phyloP scores from a whole-genome alignment of 176 grass and related monocot species.

The Hordeum marinum region DNA sequence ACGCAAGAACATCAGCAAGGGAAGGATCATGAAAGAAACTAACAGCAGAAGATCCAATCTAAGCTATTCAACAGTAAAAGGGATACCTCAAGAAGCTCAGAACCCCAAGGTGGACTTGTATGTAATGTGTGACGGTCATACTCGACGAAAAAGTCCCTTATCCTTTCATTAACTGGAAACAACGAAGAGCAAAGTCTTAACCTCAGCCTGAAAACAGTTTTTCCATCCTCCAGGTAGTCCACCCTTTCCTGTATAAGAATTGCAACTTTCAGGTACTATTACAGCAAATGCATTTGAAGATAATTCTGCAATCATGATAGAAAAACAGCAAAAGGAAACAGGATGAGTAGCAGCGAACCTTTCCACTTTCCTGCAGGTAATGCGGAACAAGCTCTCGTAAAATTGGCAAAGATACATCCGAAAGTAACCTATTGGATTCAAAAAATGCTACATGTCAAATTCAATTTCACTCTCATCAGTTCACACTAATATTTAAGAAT shows the following conservation, averaged over 20 bases:
- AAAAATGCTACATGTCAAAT: slow-evolving; percentile 24
- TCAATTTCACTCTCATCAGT: background rate
- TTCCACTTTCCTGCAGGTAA: slow-evolving; percentile 94
- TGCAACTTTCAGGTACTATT: slow-evolving; percentile 10
- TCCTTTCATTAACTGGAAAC: slow-evolving; percentile 93
- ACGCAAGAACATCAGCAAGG: background rate
- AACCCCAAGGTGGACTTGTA: slow-evolving; percentile 98
- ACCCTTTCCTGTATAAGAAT: slow-evolving; percentile 70
- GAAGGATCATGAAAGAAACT: background rate
- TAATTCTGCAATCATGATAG: slow-evolving; percentile 4
- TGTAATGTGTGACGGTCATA: slow-evolving; percentile 96
- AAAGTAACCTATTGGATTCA: slow-evolving; percentile 64
- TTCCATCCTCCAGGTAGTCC: slow-evolving; percentile 93
- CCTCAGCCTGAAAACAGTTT: slow-evolving; percentile 83
- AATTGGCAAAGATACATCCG: slow-evolving; percentile 96
- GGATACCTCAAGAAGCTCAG: slow-evolving; percentile 97
- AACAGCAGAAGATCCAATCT: slow-evolving; percentile 17
- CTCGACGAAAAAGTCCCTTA: slow-evolving; percentile 91
- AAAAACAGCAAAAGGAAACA: background rate
- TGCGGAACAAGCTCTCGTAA: slow-evolving; percentile 82
- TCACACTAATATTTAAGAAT: background rate
- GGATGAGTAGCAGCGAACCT: slow-evolving; percentile 47
- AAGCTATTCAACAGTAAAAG: slow-evolving; percentile 13
- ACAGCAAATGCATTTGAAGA: slow-evolving; percentile 11
- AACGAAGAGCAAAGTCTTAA: slow-evolving; percentile 89